A percentile compares a stretch with the other conserved stretches of the same genome.
phyloP scores from a whole-genome alignment of 805 yeast species.

The Candida arabinofermentans region DNA sequence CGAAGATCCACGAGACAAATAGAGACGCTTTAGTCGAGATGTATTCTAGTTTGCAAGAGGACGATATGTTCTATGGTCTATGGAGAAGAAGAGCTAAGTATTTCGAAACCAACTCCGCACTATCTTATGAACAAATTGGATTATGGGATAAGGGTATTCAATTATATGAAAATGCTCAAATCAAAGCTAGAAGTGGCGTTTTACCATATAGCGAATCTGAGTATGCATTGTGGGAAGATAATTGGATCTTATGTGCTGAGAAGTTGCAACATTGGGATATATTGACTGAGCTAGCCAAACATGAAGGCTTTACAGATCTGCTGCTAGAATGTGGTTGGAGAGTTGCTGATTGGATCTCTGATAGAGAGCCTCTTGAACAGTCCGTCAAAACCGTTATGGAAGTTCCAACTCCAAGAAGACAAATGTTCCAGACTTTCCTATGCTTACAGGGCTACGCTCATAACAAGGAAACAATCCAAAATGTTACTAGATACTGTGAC shows the following conservation, averaged over 20 bases:
- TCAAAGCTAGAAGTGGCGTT: constrained; percentile 92
- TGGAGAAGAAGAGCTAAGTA: constrained; percentile 98
- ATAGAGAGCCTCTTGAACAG: constrained; percentile 89
- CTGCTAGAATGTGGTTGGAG: constrained; percentile 99
- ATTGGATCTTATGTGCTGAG: constrained; percentile 97
- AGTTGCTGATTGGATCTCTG: constrained; percentile 97
- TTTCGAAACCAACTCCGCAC: constrained; percentile 85
- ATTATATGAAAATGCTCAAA: constrained; percentile 92
- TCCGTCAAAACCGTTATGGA: constrained; percentile 96
- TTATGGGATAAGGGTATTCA: constrained; percentile 93
- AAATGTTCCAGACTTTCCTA: constrained; percentile 90
- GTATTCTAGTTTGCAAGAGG: constrained; percentile 85
- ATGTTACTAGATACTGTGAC: constrained; percentile 81
- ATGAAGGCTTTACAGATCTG: constrained; percentile 95
- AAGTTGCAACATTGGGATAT: constrained; percentile 98
- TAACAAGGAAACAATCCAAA: constrained; percentile 80
- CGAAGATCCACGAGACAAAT: constrained; percentile 75
- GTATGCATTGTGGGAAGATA: constrained; percentile 96
- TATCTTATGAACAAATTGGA: constrained; percentile 93
- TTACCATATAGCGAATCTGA: constrained; percentile 94
- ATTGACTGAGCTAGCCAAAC: constrained; percentile 91
- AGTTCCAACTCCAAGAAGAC: constrained; percentile 96
- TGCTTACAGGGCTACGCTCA: constrained; percentile 92
- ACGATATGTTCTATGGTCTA: constrained; percentile 94
- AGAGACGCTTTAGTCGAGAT: constrained; percentile 88